These are phyloP conservation scores for Phytophthora pini DNA, from an alignment of 352 stramenopile genomes.

Conservation along the genomic window DNA sequence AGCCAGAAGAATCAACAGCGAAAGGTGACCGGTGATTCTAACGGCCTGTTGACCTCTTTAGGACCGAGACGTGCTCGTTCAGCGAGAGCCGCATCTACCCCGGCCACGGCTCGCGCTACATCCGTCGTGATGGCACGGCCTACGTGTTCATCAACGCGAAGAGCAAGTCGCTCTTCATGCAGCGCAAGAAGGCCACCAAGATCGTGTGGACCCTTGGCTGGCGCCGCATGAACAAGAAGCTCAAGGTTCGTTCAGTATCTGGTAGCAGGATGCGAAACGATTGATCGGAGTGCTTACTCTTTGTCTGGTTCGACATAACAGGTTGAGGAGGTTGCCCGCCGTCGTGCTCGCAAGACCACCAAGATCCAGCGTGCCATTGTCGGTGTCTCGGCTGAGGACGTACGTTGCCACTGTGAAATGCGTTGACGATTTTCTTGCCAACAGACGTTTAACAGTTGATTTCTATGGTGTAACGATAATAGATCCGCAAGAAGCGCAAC, in stretches of 20 bases:
- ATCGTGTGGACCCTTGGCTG: conserved; percentile 98
- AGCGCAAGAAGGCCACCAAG: conserved; percentile 99
- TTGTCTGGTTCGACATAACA: conserved; percentile 23
- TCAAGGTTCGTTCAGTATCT: conserved; percentile 78
- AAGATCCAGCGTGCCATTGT: conserved; percentile 98
- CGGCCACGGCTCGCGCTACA: conserved; percentile 98
- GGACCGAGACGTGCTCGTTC: conserved; percentile 92
- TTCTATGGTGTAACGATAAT: conserved; percentile 5
- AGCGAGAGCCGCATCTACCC: conserved; percentile 96
- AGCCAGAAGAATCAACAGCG: neutral
- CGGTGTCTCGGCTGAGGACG: conserved; percentile 95
- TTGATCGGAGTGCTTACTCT: conserved; percentile 1
- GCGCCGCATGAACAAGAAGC: conserved; percentile 99
- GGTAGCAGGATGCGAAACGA: neutral
- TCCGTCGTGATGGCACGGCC: conserved; percentile 96
- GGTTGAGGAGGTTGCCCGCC: conserved; percentile 84
- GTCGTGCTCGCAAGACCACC: conserved; percentile 92
- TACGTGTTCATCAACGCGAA: conserved; percentile 97
- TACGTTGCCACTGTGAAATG: conserved; percentile 34
- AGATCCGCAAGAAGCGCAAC: conserved; percentile 98
- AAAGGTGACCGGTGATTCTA: conserved; percentile 10
- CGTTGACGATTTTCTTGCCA: neutral
- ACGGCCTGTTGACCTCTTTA: conserved; percentile 38
- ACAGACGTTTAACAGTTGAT: conserved; percentile 3
- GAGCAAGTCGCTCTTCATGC: conserved; percentile 97